These are phyloP conservation scores for Cladophialophora yegresii DNA, from an alignment of 2,329 filamentous ascomycete genomes.

Conservation along the genomic window DNA sequence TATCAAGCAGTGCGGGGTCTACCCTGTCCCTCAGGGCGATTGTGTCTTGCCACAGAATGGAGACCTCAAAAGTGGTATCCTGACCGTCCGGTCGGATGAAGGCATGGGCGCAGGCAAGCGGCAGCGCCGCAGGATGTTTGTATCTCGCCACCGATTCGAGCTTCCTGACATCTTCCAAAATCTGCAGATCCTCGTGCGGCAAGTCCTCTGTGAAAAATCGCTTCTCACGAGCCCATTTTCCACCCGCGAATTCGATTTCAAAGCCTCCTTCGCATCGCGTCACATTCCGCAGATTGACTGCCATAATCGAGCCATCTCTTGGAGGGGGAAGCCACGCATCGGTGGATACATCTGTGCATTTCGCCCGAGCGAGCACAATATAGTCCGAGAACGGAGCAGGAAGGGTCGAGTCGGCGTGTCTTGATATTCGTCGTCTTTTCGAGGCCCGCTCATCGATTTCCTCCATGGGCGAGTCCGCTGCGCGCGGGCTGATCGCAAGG, in stretches of 20 bases:
- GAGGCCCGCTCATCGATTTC: constrained; percentile 18
- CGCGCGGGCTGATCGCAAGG: not conserved
- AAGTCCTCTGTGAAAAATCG: not conserved
- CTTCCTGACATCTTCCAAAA: constrained; percentile 19
- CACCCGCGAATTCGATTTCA: constrained; percentile 15
- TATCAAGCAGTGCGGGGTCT: constrained; percentile 23
- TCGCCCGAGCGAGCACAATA: constrained; percentile 16
- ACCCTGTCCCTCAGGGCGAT: constrained; percentile 21
- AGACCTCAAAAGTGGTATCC: constrained; percentile 7
- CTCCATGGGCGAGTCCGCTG: not conserved
- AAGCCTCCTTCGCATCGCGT: not conserved
- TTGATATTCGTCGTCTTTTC: constrained; percentile 21
- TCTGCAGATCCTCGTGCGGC: not conserved
- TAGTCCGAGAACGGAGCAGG: constrained; percentile 23
- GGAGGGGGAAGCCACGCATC: not conserved
- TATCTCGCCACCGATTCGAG: constrained; percentile 24
- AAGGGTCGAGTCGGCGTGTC: constrained; percentile 6
- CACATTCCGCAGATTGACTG: constrained; percentile 16
- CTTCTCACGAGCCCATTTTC: constrained; percentile 11
- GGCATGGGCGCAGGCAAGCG: constrained; percentile 22
- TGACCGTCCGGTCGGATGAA: constrained; percentile 2
- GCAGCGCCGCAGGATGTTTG: constrained; percentile 18
- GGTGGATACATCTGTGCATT: not conserved
- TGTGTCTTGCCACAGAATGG: constrained; percentile 28
- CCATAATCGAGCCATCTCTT: not conserved